Conservation (phyloP, 257 asterid genomes). For the Eustoma russellianum region DNA sequence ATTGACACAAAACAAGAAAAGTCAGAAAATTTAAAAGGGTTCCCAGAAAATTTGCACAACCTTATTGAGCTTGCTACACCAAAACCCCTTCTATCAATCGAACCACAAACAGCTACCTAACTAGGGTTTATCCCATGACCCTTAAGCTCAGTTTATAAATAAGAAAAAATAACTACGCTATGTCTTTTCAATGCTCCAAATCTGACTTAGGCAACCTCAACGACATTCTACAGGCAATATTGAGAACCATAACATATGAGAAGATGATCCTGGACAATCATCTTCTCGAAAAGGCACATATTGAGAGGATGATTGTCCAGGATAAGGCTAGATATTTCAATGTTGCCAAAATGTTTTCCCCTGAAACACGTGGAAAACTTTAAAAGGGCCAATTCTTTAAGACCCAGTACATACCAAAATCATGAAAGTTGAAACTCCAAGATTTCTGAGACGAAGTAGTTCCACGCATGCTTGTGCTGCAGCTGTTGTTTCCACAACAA, state of each 20-base stretch:
- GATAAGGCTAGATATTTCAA: no score
- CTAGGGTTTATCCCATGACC: no score
- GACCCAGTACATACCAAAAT: conserved; percentile 53
- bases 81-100: neutral
- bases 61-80: neutral
- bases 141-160: no score
- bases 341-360: no score
- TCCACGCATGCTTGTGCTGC: conserved; percentile 84
- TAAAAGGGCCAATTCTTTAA: neutral
- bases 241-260: neutral
- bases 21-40: neutral
- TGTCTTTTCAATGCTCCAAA: neutral
- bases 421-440: conserved; percentile 97
- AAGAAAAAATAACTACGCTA: no score
- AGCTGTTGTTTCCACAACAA: conserved; percentile 83
- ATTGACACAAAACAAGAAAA: conserved; percentile 8
- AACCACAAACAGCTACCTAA: neutral
- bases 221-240: neutral
- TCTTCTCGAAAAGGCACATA: no score
- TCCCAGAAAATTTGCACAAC: neutral
- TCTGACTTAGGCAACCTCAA: no score
- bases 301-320: no score
- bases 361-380: no score
- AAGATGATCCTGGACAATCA: neutral
- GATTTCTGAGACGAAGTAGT: conserved; percentile 68